Conservation (phyloP, 2,329 filamentous ascomycete species). For the Aspergillus pseudoterreus region DNA sequence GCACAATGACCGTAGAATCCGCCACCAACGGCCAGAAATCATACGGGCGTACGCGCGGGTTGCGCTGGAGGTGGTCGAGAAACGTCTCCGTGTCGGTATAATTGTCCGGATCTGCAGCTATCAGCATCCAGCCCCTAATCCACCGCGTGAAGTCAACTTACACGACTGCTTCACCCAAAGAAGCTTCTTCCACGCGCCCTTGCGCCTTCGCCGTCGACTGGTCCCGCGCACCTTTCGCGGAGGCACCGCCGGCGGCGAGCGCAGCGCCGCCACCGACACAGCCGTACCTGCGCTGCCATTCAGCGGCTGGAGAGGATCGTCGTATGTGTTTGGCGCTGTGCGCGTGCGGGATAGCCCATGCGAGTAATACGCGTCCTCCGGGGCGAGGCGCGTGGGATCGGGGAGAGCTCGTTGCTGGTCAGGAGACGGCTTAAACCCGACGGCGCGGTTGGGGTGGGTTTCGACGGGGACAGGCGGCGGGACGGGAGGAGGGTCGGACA, state of each 20-base stretch:
- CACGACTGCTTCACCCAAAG: constrained; percentile 97
- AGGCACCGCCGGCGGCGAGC: constrained; percentile 38
- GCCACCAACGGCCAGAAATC: constrained; percentile 97
- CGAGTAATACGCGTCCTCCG: constrained; percentile 75
- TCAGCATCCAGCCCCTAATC: not conserved
- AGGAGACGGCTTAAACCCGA: constrained; percentile 30
- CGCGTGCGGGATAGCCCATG: constrained; percentile 57
- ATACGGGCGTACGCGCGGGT: constrained; percentile 88
- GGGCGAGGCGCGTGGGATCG: constrained; percentile 69
- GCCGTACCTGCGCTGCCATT: constrained; percentile 42
- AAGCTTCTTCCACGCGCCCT: constrained; percentile 85
- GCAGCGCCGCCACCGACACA: constrained; percentile 38
- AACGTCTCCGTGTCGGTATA: constrained; percentile 98
- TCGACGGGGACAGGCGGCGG: constrained; percentile 46
- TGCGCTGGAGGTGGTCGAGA: constrained; percentile 90
- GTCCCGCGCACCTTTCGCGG: constrained; percentile 50
- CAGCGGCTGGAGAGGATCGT: constrained; percentile 29
- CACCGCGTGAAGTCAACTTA: constrained; percentile 41
- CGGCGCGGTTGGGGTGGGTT: constrained; percentile 42
- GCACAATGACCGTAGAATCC: constrained; percentile 92
- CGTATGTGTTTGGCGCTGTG: constrained; percentile 36
- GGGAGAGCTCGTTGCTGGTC: constrained; percentile 39
- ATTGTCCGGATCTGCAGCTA: constrained; percentile 81
- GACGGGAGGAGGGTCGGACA: constrained; percentile 32
- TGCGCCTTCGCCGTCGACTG: constrained; percentile 64